Base-by-base conservation (phyloP, 2,329 filamentous ascomycete species). In the Dactylellina cionopaga region DNA sequence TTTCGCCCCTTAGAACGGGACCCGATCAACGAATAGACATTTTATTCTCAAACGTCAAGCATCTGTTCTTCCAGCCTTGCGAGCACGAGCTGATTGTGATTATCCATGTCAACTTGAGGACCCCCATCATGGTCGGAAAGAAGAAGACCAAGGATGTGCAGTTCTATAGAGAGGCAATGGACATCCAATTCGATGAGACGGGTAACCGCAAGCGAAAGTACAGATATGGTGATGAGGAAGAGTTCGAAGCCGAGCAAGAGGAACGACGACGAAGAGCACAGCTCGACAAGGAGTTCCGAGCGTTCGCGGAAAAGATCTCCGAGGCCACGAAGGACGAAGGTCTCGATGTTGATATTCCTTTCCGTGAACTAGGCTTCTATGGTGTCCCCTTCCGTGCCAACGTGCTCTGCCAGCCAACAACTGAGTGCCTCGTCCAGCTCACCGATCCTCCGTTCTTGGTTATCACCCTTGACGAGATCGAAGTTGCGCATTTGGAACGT, bases 81-180 rank as follows among this genome's bases (percentile, higher is more conserved):
- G 90, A 92, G 77, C 92, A 96, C 78, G 95, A 99, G 80, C 83
- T 99, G 78, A 96, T 99, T 76, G 96, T 99, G 76, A 92, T 99
- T 77, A 97, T 99, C 76, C 95, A 99, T 80, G 91, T 99, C 64
- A 95, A 99, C 80, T 87, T 99, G 52, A 97, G 96, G 82, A 96
- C 97, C 74, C 95, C 95, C 1, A 98, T 99, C 80, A 92, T 99
- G 81, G 91, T 99, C 74, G 95, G 95, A 73, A 98, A 96, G 85
- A 96, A 96, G 83, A 99, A 99, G 87, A 96, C 95, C 9, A 97
- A 95, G 83, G 96, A 99, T 80, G 91, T 99, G 0, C 96, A 99
- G 77, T 99, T 99, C 82, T 97, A 97, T 79, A 88, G 95, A 59
- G 95, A 99, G 83, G 95, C 95, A 2, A 98, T 95, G 0, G 95